These are phyloP conservation scores for Triangularia verruculosa DNA, from an alignment of 2,329 filamentous ascomycete species.

Conservation along the genomic window DNA sequence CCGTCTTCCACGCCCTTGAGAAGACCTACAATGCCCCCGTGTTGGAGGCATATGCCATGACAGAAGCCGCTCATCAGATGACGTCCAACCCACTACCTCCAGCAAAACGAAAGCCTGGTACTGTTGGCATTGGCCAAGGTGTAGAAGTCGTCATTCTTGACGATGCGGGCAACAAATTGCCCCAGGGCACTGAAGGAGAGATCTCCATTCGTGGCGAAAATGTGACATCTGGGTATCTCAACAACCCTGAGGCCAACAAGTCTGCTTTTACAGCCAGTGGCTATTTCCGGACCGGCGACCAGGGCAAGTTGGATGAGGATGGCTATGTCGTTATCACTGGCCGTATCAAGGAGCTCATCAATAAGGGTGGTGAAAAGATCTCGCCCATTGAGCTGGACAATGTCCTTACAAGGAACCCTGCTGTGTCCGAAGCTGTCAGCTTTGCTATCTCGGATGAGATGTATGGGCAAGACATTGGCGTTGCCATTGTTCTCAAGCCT, in stretches of 20 bases:
- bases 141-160: constrained; percentile 79
- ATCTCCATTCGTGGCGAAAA: constrained; percentile 82
- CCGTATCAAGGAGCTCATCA: constrained; percentile 91
- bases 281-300: constrained; percentile 86
- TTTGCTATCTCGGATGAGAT: constrained; percentile 81
- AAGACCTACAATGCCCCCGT: constrained; percentile 74
- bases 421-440: constrained; percentile 74
- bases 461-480: constrained; percentile 78
- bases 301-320: constrained; percentile 75
- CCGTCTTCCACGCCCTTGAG: constrained; percentile 77
- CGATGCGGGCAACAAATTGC: constrained; percentile 62
- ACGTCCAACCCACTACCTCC: constrained; percentile 71
- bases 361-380: constrained; percentile 88
- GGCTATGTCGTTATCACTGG: constrained; percentile 84
- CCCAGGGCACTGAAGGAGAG: constrained; percentile 70
- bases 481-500: constrained; percentile 71
- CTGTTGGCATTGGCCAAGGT: constrained; percentile 78
- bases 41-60: constrained; percentile 90
- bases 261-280: constrained; percentile 70
- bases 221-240: constrained; percentile 80
- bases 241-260: constrained; percentile 74
- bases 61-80: constrained; percentile 84
- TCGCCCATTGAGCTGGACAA: constrained; percentile 87
- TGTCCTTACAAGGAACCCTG: constrained; percentile 68
- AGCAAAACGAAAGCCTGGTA: constrained; percentile 73